Evolutionary conservation across 495 filamentous ascomycete species (phyloP).

Genomic region (Aspergillus saccharolyticus): DNA sequence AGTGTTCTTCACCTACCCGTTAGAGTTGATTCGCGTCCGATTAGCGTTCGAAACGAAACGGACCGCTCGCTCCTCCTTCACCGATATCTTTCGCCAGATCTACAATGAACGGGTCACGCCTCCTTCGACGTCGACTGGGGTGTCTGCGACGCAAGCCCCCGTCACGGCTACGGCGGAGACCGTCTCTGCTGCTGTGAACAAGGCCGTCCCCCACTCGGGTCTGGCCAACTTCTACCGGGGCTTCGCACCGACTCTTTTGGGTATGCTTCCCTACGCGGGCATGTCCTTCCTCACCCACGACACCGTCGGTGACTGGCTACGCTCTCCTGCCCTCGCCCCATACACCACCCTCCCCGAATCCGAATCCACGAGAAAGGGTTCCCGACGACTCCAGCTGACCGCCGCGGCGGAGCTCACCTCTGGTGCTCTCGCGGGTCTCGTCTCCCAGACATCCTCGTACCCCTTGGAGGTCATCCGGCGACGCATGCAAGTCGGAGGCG

Average conservation of each 20-base stretch:
- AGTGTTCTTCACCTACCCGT: slow-evolving; percentile 91
- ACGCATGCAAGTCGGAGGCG: slow-evolving; percentile 93
- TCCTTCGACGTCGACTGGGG: slow-evolving; percentile 17
- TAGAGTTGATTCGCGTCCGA: slow-evolving; percentile 88
- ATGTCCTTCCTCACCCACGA: slow-evolving; percentile 98
- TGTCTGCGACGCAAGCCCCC: slow-evolving; percentile 13
- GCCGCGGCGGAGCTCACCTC: slow-evolving; percentile 72
- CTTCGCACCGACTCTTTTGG: slow-evolving; percentile 80
- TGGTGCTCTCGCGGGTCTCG: slow-evolving; percentile 78
- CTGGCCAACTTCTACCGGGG: slow-evolving; percentile 91
- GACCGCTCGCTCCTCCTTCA: slow-evolving; percentile 58
- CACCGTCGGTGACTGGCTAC: slow-evolving; percentile 73
- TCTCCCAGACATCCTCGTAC: slow-evolving; percentile 88
- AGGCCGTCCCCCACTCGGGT: slow-evolving; percentile 56
- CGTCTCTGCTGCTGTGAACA: slow-evolving; percentile 34
- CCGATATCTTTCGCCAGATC: slow-evolving; percentile 71
- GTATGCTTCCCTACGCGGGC: slow-evolving; percentile 96
- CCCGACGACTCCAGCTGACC: slow-evolving; percentile 48
- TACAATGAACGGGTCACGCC: slow-evolving; percentile 63
- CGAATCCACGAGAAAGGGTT: slow-evolving; percentile 21
- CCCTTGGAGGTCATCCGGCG: slow-evolving; percentile 88
- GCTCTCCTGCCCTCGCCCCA: slow-evolving; percentile 54
- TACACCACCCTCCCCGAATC: slow-evolving; percentile 60
- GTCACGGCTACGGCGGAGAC: slow-evolving; percentile 30
- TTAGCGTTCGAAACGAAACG: slow-evolving; percentile 86